Evolutionary conservation across 176 grass and related monocot genomes (phyloP).

Genomic region (Elaeis guineensis): DNA sequence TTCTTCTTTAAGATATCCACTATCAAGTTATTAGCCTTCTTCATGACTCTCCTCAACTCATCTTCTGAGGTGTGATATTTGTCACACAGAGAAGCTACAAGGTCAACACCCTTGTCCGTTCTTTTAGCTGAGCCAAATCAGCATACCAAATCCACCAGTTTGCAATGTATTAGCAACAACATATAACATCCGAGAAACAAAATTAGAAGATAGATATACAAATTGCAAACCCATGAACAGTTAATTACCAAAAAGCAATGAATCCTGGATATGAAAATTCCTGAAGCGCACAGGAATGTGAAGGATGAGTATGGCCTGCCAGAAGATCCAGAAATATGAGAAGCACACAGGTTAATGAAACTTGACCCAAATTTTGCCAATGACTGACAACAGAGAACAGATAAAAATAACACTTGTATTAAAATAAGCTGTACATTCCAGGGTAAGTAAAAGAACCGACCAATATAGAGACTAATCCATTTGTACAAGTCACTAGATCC

Average conservation of each 20-base stretch:
- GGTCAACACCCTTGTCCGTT: conserved; percentile 66
- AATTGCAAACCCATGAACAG: too few relatives aligned
- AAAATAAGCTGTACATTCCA: too few relatives aligned
- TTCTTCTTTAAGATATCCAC: conserved; percentile 78
- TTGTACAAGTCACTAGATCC: conserved; percentile 95
- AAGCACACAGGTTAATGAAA: too few relatives aligned
- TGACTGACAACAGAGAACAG: too few relatives aligned
- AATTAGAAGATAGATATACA: conserved; percentile 26
- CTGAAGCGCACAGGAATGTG: conserved; percentile 67
- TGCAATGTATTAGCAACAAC: conserved; percentile 7
- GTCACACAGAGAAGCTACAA: conserved; percentile 78
- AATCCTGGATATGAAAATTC: conserved; percentile 50
- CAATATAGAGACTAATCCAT: conserved; percentile 72
- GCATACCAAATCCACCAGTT: conserved; percentile 13
- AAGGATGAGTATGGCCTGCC: conserved; percentile 80
- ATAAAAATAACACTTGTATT: too few relatives aligned
- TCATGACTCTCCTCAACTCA: conserved; percentile 64
- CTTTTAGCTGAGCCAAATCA: conserved; percentile 65
- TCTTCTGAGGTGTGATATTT: conserved; percentile 87
- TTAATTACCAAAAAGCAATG: too few relatives aligned
- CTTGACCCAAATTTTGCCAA: too few relatives aligned
- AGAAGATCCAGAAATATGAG: conserved; percentile 12
- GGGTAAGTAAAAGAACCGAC: background rate
- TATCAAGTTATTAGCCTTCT: conserved; percentile 71
- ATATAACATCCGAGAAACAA: conserved; percentile 44